A percentile compares a stretch with the other conserved stretches of the same genome.
These are phyloP conservation scores for Solanum appendiculatum DNA, from an alignment of 257 asterid genomes.

Conservation along the genomic window DNA sequence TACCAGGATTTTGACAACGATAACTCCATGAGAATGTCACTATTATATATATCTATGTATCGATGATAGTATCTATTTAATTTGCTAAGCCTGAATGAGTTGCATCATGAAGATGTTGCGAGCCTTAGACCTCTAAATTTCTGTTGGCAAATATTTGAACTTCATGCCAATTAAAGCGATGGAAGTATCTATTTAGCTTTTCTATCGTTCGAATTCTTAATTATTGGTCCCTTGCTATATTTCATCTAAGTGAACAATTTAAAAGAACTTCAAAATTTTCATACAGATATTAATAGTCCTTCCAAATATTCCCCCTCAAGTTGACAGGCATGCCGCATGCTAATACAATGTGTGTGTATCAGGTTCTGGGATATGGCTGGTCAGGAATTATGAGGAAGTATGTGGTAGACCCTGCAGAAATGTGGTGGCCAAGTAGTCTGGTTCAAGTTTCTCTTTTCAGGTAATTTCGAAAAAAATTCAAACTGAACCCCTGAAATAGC, in stretches of 20 bases:
- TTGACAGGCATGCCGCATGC: not conserved
- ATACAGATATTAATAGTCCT: not conserved
- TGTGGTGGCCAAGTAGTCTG: slow-evolving; percentile 58
- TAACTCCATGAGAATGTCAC: not conserved
- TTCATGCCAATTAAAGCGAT: not conserved
- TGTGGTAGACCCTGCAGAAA: slow-evolving; percentile 52
- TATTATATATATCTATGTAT: not conserved
- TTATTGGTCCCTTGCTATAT: not conserved
- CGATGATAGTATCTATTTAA: not conserved
- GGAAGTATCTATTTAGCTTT: not conserved
- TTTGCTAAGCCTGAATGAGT: not conserved
- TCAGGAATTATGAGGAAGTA: slow-evolving; percentile 48
- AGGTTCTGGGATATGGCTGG: slow-evolving; percentile 60
- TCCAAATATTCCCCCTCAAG: not conserved
- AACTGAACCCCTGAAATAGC: not conserved
- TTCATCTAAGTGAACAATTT: not conserved
- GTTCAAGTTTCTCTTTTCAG: slow-evolving; percentile 65
- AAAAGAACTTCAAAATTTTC: not conserved
- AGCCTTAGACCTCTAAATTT: not conserved
- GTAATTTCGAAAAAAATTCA: not conserved
- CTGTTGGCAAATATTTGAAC: not conserved
- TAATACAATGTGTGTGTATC: not conserved
- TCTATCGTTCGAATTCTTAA: not conserved
- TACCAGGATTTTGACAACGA: not conserved
- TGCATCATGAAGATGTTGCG: not conserved